Conservation (phyloP, 1,284 basidiomycete species). For the Uromyces viciae-fabae region DNA sequence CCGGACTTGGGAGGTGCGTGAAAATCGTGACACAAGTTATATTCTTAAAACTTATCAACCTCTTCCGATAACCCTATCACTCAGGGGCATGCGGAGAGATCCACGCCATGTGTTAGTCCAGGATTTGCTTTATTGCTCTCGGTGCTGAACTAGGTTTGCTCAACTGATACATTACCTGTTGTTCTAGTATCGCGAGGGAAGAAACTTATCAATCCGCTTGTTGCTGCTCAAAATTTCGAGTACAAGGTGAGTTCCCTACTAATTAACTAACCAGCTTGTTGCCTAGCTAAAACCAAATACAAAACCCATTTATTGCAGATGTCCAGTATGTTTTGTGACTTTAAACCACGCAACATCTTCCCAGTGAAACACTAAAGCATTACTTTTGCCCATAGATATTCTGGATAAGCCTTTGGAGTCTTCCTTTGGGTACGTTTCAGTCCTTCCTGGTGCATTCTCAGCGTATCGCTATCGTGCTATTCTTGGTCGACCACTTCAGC, state of each 20-base stretch:
- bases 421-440: constrained; percentile 90
- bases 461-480: constrained; percentile 90
- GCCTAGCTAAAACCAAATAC: neutral
- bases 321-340: constrained; percentile 34
- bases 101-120: constrained; percentile 47
- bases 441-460: constrained; percentile 92
- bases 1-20: constrained; percentile 67
- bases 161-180: no score
- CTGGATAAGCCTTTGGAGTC: constrained; percentile 85
- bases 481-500: constrained; percentile 83
- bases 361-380: no score
- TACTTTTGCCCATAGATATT: constrained; percentile 9
- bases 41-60: neutral
- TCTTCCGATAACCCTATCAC: neutral
- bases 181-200: constrained; percentile 81
- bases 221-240: constrained; percentile 83
- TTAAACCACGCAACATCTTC: no score
- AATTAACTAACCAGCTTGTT: neutral
- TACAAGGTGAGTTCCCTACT: constrained; percentile 62
- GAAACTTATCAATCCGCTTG: constrained; percentile 86
- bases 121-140: neutral
- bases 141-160: neutral
- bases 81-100: constrained; percentile 72
- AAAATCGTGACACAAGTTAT: neutral
- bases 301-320: constrained; percentile 6